Evolutionary conservation across 805 yeast species (phyloP), one percentile per base, ranked within the genome.

Genomic region (Starmerella floris): DNA sequence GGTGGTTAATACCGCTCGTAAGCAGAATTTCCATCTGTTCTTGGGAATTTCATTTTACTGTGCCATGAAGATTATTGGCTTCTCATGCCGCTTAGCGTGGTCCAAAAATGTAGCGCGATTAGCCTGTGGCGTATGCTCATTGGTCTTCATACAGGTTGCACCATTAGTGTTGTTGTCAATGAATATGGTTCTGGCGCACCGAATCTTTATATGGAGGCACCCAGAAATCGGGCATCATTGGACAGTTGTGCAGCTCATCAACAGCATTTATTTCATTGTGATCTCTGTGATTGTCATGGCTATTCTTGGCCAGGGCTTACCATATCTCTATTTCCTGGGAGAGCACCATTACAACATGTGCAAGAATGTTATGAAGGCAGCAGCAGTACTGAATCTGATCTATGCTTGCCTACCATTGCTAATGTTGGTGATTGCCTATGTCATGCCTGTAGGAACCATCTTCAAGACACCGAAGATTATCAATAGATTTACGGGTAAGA

Each of bases 121-220:
- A 26, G 56, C 62, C 16, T 48, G 62, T 23, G 88, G 83, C 30
- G 63, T 79, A 38, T 67, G 79, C 2, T 66, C 75, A 2, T 72
- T 69, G 35, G 74, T 77, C 23, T 67, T 79, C 39, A 55, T 72
- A 23, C 68, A 75, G 49, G 62, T 76, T 9, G 76, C 84, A 3
- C 68, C 75, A 16, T 71, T 77, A n/a, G 55, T 74, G 23, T 56
- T 79, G 35, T 73, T 74, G 26, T 68, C 79, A 3, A 66, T 75
- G 53, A 77, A 76, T 55, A 65, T 78, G 58, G 70, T 78, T 20
- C 61, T 80, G 40, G 83, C 83, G 3, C 85, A 79, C 57, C 70
- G 88, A 56, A 63, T 79, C 20, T 77, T 78, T 60, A 77, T 83
- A 5, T 78, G 84, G 82, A 66, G 78, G 57, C 87, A 80, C 56